Percentiles rank a stretch among this genome's conserved stretches.
Evolutionary conservation across 805 yeast genomes (phyloP).

Genomic region (Candida pseudofarinosa): DNA sequence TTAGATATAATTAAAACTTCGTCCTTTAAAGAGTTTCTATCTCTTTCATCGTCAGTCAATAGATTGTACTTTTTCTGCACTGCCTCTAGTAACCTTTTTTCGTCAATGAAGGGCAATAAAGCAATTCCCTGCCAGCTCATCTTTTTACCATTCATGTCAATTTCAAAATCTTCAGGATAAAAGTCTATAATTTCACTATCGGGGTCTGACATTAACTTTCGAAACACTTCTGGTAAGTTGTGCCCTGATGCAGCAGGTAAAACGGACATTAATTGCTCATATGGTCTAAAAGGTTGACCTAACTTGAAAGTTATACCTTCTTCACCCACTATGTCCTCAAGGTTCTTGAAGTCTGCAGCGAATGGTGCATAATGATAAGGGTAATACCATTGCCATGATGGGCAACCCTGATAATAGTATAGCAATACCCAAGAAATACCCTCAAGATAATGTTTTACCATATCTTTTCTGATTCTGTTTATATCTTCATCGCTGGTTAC

Average conservation of each 20-base stretch:
- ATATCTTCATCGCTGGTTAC: slow-evolving; percentile 52
- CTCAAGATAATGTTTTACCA: slow-evolving; percentile 75
- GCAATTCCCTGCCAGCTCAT: slow-evolving; percentile 96
- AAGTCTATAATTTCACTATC: slow-evolving; percentile 85
- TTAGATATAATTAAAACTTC: slow-evolving; percentile 69
- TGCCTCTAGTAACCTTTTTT: slow-evolving; percentile 59
- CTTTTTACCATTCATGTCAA: slow-evolving; percentile 94
- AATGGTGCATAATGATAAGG: slow-evolving; percentile 98
- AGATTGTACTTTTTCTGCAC: slow-evolving; percentile 62
- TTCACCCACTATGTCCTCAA: slow-evolving; percentile 42
- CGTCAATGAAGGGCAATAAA: slow-evolving; percentile 86
- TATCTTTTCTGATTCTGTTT: slow-evolving; percentile 48
- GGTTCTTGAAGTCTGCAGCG: slow-evolving; percentile 75
- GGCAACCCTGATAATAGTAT: slow-evolving; percentile 96
- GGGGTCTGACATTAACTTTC: slow-evolving; percentile 74
- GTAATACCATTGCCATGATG: slow-evolving; percentile 97
- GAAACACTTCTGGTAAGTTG: slow-evolving; percentile 74
- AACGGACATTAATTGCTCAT: slow-evolving; percentile 91
- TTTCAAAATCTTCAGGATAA: slow-evolving; percentile 81
- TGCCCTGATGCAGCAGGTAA: slow-evolving; percentile 92
- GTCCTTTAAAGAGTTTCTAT: slow-evolving; percentile 65
- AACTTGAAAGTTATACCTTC: slow-evolving; percentile 51
- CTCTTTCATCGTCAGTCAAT: slow-evolving; percentile 62
- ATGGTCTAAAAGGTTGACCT: slow-evolving; percentile 85
- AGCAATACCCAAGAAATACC: slow-evolving; percentile 96